phyloP scores from a whole-genome alignment of 805 yeast genomes.

The Wickerhamiella allomyrinae region DNA sequence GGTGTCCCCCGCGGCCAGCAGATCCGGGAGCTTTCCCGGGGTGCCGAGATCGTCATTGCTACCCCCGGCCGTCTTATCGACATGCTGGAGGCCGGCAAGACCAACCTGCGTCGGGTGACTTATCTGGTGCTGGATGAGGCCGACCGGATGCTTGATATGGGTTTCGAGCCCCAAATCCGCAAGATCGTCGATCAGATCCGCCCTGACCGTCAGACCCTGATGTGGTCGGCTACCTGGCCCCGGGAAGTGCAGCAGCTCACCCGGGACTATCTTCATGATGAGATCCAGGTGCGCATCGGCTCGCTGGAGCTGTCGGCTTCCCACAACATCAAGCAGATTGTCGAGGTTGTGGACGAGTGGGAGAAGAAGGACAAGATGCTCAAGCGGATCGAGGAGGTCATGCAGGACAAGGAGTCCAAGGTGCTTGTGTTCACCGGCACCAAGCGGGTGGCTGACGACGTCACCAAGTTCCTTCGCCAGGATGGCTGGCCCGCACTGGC shows the following conservation, averaged over 20 bases:
- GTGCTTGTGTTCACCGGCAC: slow-evolving; percentile 88
- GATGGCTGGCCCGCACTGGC: slow-evolving; percentile 99
- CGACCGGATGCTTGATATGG: slow-evolving; percentile 99
- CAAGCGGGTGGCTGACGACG: slow-evolving; percentile 93
- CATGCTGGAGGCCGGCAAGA: slow-evolving; percentile 89
- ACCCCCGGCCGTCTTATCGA: slow-evolving; percentile 99
- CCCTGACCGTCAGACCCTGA: slow-evolving; percentile 97
- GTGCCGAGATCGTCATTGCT: slow-evolving; percentile 91
- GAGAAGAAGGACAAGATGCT: slow-evolving; percentile 87
- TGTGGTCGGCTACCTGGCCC: slow-evolving; percentile 99
- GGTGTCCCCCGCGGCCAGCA: slow-evolving; percentile 99
- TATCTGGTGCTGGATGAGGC: slow-evolving; percentile 97
- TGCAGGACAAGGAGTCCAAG: slow-evolving; percentile 53
- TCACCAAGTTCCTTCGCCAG: slow-evolving; percentile 77
- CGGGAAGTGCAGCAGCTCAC: slow-evolving; percentile 91
- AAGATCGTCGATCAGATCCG: slow-evolving; percentile 95
- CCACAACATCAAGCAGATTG: slow-evolving; percentile 85
- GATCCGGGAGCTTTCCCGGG: slow-evolving; percentile 88
- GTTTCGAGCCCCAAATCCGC: slow-evolving; percentile 98
- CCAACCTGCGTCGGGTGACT: slow-evolving; percentile 90
- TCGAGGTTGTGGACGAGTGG: slow-evolving; percentile 80
- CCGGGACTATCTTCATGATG: slow-evolving; percentile 78
- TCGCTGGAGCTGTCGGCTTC: slow-evolving; percentile 93
- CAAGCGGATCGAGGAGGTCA: slow-evolving; percentile 71
- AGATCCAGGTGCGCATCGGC: slow-evolving; percentile 93